Evolutionary conservation across 352 stramenopile genomes (phyloP), one percentile per base, ranked within the genome.

Genomic region (Albugo candida): DNA sequence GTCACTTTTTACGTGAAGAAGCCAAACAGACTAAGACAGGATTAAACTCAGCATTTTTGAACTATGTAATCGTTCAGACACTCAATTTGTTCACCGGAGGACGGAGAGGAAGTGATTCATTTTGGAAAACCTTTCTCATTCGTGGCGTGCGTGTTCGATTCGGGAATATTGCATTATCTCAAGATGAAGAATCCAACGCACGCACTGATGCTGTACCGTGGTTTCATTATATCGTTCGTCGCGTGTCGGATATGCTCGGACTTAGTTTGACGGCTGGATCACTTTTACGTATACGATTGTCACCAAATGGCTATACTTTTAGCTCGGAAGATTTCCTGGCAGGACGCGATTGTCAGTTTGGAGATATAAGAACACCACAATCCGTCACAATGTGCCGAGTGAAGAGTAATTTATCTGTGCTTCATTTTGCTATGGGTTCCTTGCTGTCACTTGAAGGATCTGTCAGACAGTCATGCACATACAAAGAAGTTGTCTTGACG

Each of bases 391-490:
- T 53, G 1, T 83, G 67, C 47, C 61, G 67, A 2, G 59, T 92
- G 1, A 92, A 92, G 50, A 77, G 92, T 61, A 92, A 89, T 53
- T 48, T 93, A 13, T 63, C 67, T 1, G 67, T 93, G 52, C 57
- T 92, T 0, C 74, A 94, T 51, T 92, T 94, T 41, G 85, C 83
- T 0, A 73, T 87, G 56, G 83, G 76, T n/a, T 87, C 81, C 16
- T 48, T 93, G 21, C 51, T 96, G 1, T 44, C 91, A 11, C 51
- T 85, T 2, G 63, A 81, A 46, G 83, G 81, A 11, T 83, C 79
- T 17, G 56, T 78, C 18, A 70, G 73, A 36, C 80, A 89, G 52
- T 65, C 65, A 5, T 78, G 65, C 11, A 83, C 70, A 11, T 96
- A 95, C 61, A 67, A 78, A 50, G 63, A 85, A 14, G 51, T 87